Percentiles rank a stretch among this genome's conserved stretches.
phyloP scores from a whole-genome alignment of 768 basidiomycete species.

The Tulasnella sp. region DNA sequence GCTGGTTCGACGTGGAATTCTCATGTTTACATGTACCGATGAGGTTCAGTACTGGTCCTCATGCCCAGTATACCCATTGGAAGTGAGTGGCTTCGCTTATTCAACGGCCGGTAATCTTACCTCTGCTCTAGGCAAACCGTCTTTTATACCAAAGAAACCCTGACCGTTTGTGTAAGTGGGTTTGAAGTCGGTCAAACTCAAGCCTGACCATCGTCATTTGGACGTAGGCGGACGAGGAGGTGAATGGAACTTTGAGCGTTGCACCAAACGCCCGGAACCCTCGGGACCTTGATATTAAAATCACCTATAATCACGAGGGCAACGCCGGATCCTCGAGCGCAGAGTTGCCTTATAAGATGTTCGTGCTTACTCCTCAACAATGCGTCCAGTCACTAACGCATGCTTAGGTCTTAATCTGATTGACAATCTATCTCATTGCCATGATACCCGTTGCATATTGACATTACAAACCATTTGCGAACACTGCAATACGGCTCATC shows the following conservation, averaged over 20 bases:
- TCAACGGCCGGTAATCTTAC: constrained; percentile 4
- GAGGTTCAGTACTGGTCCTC: constrained; percentile 93
- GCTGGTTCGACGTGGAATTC: constrained; percentile 97
- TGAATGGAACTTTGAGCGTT: constrained; percentile 62
- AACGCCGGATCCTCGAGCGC: constrained; percentile 18
- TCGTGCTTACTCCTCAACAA: constrained; percentile 35
- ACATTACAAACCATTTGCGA: neutral
- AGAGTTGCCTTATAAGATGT: constrained; percentile 71
- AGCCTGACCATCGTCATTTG: neutral
- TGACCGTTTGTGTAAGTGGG: constrained; percentile 37
- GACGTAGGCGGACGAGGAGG: constrained; percentile 45
- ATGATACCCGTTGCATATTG: neutral
- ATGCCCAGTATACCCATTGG: constrained; percentile 93
- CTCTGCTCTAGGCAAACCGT: constrained; percentile 66
- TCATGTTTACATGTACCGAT: constrained; percentile 92
- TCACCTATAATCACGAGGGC: constrained; percentile 51
- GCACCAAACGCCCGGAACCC: constrained; percentile 87
- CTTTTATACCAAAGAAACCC: constrained; percentile 81
- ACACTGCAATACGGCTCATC: neutral
- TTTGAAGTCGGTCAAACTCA: neutral
- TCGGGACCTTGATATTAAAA: constrained; percentile 83
- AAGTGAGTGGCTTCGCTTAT: constrained; percentile 46
- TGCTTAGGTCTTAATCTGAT: constrained; percentile 14
- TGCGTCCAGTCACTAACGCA: constrained; percentile 8
- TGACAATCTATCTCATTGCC: neutral